Conservation (phyloP, 2,329 filamentous ascomycete genomes). For the Aspergillus ruber region DNA sequence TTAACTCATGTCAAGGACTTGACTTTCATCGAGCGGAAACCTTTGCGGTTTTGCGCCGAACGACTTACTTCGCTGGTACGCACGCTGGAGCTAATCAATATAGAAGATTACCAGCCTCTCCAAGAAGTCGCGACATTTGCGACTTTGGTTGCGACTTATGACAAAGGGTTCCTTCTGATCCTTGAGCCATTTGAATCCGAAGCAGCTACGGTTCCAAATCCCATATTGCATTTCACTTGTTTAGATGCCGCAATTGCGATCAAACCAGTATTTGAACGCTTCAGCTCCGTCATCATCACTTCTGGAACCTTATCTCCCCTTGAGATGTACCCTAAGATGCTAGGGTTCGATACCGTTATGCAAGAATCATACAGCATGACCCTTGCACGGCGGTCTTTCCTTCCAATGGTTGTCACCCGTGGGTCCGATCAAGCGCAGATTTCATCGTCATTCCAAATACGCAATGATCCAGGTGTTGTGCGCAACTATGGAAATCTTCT, state of each 20-base stretch:
- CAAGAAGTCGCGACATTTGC: constrained; percentile 98
- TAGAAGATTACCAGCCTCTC: constrained; percentile 93
- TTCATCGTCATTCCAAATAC: constrained; percentile 88
- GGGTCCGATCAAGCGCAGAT: constrained; percentile 91
- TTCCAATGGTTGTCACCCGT: constrained; percentile 95
- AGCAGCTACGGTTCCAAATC: constrained; percentile 89
- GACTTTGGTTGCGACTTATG: constrained; percentile 91
- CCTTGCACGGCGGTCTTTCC: constrained; percentile 83
- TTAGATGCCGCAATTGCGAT: constrained; percentile 97
- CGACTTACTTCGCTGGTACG: constrained; percentile 88
- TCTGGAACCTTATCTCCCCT: constrained; percentile 94
- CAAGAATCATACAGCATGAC: constrained; percentile 99
- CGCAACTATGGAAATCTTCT: constrained; percentile 91
- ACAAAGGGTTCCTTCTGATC: constrained; percentile 91
- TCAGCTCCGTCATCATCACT: constrained; percentile 96
- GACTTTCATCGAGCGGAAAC: constrained; percentile 96
- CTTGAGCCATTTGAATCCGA: constrained; percentile 97
- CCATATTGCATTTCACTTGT: constrained; percentile 94
- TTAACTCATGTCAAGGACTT: constrained; percentile 87
- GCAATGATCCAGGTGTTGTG: constrained; percentile 94
- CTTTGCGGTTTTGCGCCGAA: constrained; percentile 86
- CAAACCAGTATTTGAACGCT: constrained; percentile 93
- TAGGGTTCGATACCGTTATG: constrained; percentile 84
- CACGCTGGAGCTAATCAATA: constrained; percentile 91
- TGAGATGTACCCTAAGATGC: constrained; percentile 99